phyloP scores from a whole-genome alignment of 176 grass and related monocot genomes.

The Otatea glauca region DNA sequence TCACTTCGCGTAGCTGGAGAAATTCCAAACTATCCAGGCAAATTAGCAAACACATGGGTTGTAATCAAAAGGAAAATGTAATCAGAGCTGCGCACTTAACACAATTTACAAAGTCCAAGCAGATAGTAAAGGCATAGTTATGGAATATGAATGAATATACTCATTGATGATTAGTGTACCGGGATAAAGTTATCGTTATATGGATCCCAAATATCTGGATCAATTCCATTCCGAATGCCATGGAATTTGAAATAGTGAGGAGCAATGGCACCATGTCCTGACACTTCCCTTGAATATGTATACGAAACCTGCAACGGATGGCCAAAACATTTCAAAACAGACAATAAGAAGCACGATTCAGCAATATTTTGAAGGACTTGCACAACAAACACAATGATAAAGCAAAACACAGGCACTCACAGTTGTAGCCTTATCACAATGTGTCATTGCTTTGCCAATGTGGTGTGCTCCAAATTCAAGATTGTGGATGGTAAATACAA shows the following conservation, averaged over 20 bases:
- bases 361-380: constrained; percentile 25
- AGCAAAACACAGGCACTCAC: constrained; percentile 52
- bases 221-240: constrained; percentile 82
- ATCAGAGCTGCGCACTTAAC: not conserved
- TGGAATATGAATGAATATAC: constrained; percentile 16
- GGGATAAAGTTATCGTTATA: constrained; percentile 64
- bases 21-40: not conserved
- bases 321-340: constrained; percentile 26
- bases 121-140: constrained; percentile 28
- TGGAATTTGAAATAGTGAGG: constrained; percentile 78
- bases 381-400: constrained; percentile 23
- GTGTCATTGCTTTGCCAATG: constrained; percentile 78
- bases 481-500: constrained; percentile 97
- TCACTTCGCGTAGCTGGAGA: not conserved
- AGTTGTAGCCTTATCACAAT: constrained; percentile 91
- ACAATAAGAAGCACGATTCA: constrained; percentile 18
- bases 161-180: constrained; percentile 35
- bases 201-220: constrained; percentile 83
- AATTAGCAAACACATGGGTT: not conserved
- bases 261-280: constrained; percentile 83
- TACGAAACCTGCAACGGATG: constrained; percentile 67
- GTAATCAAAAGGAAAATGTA: not conserved
- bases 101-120: constrained; percentile 8
- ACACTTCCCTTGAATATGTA: constrained; percentile 87
- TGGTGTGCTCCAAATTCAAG: constrained; percentile 92